Evolutionary conservation across 257 asterid species (phyloP), one percentile per base, ranked within the genome.

Genomic region (Cynanchum wilfordii): DNA sequence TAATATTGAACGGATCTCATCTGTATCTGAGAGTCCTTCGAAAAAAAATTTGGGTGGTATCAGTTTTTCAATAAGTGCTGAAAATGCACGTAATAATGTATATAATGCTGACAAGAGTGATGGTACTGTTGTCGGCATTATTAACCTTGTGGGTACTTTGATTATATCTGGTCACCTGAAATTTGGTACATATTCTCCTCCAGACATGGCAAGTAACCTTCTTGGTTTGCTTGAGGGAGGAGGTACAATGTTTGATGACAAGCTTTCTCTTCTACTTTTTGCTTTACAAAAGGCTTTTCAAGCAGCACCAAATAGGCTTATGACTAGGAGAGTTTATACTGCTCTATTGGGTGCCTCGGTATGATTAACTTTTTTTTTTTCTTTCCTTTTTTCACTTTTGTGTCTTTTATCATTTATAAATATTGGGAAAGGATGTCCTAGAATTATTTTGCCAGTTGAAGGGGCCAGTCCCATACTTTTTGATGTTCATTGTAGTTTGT

Each of bases 191-290:
- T 94, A 91, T 75, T 87, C 86, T 84, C 89, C 92, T 74, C 83
- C 89, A 72, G 95, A 91, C 79, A 84, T 83, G 83, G 78, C 89
- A n/a, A 83, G 76, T 84, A 91, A 86, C 79, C 79, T 87, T 82
- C 82, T 82, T 68, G 97, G 95, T 78, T 80, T 89, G 87, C 91
- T 84, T 70, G 99, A 91, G 80, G 97, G 93, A 76, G 97, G 99
- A 71, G 98, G 97, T 82, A 91, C 97, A 75, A 94, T 91, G 99
- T 94, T 94, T 83, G 97, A 94, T 77, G 99, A 94, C 86, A 94
- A 91, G 88, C 95, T 94, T 79, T 87, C 99, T 72, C 99, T 94
- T 74, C 93, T 94, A 75, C 95, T 94, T 71, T 94, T 87, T 87
- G 96, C 97, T 82, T 84, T 94, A 74, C 97, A 85, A 79, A 94